A percentile compares a stretch with the other conserved stretches of the same genome.
Evolutionary conservation across 768 basidiomycete genomes (phyloP).

Genomic region (Naganishia kalamii): DNA sequence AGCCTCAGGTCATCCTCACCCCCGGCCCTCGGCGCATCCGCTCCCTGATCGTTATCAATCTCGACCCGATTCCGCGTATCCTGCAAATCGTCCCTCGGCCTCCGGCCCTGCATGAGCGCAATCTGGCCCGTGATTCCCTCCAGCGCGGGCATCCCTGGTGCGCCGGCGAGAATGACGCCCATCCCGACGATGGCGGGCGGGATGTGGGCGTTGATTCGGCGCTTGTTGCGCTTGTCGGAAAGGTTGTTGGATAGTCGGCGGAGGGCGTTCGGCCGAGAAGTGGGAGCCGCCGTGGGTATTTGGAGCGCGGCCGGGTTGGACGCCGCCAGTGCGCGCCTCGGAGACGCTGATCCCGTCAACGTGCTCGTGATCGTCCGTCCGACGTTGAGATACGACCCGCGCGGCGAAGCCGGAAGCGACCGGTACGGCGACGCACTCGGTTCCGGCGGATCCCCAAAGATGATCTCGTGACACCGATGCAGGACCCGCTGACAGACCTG

Average conservation of each 20-base stretch:
- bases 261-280: neutral
- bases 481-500: conserved; percentile 84
- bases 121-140: conserved; percentile 71
- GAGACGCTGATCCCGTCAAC: neutral
- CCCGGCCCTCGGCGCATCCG: conserved; percentile 30
- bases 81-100: conserved; percentile 36
- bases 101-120: conserved; percentile 79
- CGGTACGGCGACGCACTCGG: conserved; percentile 64
- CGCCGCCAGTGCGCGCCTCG: neutral
- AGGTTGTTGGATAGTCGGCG: neutral
- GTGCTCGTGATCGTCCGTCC: neutral
- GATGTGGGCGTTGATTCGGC: conserved; percentile 59
- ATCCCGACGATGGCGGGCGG: conserved; percentile 78
- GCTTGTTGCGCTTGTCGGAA: neutral
- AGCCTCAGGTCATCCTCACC: neutral
- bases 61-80: conserved; percentile 43
- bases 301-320: neutral
- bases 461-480: conserved; percentile 89
- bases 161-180: conserved; percentile 69
- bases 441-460: conserved; percentile 77
- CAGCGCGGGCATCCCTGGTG: conserved; percentile 67
- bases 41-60: conserved; percentile 52
- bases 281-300: neutral
- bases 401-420: conserved; percentile 52
- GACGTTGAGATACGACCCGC: conserved; percentile 36